Evolutionary conservation across 192 early-diverging fungal species (phyloP).

Genomic region (Podila epigama): DNA sequence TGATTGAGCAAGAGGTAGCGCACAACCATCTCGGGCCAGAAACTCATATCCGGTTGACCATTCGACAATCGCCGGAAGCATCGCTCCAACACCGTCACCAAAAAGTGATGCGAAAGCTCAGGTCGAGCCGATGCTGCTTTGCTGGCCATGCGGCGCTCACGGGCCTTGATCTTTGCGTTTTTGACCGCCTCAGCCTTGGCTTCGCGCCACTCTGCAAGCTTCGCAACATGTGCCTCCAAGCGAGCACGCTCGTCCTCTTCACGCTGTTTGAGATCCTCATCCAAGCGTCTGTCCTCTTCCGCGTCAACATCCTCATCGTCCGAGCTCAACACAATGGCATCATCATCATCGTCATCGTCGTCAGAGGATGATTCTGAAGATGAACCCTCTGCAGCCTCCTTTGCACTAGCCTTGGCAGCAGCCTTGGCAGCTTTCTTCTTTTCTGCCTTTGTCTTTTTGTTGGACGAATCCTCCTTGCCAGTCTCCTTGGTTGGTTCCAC

Average conservation of each 20-base stretch:
- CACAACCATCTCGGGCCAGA: constrained; percentile 51
- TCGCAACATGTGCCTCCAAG: constrained; percentile 14
- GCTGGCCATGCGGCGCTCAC: constrained; percentile 16
- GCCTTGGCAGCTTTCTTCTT: constrained; percentile 8
- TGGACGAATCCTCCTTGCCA: constrained; percentile 5
- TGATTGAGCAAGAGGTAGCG: constrained; percentile 50
- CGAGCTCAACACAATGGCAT: constrained; percentile 29
- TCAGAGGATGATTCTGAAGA: constrained; percentile 42
- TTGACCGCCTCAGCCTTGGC: constrained; percentile 25
- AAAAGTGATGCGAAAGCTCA: constrained; percentile 52
- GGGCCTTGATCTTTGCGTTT: constrained; percentile 17
- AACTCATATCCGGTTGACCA: constrained; percentile 46
- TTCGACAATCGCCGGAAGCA: constrained; percentile 32
- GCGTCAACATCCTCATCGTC: constrained; percentile 29
- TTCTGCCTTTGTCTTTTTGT: constrained; percentile 1
- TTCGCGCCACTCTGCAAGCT: constrained; percentile 17
- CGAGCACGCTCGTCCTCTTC: constrained; percentile 13
- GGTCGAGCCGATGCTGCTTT: constrained; percentile 22
- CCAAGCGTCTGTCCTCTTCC: constrained; percentile 1
- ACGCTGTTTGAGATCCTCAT: constrained; percentile 24
- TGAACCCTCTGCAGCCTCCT: constrained; percentile 15
- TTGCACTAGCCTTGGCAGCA: constrained; percentile 5
- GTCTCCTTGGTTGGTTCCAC: neutral
- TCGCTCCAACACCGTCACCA: constrained; percentile 36
- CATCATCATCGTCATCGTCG: constrained; percentile 23